Evolutionary conservation across 306 rosid species (phyloP), one percentile per base, ranked within the genome.

Genomic region (Spatholobus suberectus): DNA sequence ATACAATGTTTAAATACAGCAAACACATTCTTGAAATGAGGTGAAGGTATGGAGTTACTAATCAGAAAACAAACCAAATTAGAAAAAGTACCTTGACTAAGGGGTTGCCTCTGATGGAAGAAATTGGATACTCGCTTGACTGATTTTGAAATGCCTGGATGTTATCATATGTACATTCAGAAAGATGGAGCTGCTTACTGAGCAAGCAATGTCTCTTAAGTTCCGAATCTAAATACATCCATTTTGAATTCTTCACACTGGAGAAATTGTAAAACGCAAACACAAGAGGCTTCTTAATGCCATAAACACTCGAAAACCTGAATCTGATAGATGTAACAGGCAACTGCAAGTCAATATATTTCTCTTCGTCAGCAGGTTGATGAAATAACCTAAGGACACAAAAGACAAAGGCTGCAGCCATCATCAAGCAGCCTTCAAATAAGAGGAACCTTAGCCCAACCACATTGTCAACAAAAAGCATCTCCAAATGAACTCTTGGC

Each of bases 161-260:
- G 82, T 91, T 91, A 79, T 90, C 92, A 74, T 86, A 91, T 10
- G 97, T 90, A 87, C 97, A 93, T 87, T 93, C 94, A 52, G 89
- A 79, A 63, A 77, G 72, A 81, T 90, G 89, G 17, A 93, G 89
- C 80, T 91, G 91, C 90, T 91, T 90, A 75, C 89, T 62, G 70
- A 93, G 74, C 32, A 81, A 81, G 81, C 96, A 90, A 86, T 83
- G 83, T 68, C 85, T 90, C 89, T 76, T 77, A 40, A 93, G 85
- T 81, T 86, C 86, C 38, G 71, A 54, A 76, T 93, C 97, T 40
- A 93, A 79, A 83, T 83, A 80, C 83, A 81, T 67, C 97, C 95
- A 93, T 70, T 77, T 88, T 7, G 94, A 87, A 83, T 84, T 82
- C 77, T 88, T 81, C 81, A 87, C 75, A 81, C 77, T 80, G 34